phyloP scores from a whole-genome alignment of 352 stramenopile genomes.

The Pythium volutum region DNA sequence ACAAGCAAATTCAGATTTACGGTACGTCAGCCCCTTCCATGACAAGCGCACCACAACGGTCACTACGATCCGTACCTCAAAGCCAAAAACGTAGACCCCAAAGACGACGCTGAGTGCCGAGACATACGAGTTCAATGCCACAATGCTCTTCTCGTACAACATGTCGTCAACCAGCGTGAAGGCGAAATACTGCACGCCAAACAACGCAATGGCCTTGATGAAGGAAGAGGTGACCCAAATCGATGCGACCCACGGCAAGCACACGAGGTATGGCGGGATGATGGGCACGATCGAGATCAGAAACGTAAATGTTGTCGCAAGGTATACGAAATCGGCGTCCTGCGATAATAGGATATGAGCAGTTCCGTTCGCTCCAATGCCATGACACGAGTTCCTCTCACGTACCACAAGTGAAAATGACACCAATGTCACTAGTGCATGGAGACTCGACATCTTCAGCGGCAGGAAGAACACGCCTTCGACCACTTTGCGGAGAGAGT shows the following conservation, averaged over 20 bases:
- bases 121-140: constrained; percentile 83
- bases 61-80: constrained; percentile 47
- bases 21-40: neutral
- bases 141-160: constrained; percentile 87
- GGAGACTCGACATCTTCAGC: constrained; percentile 87
- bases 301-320: constrained; percentile 83
- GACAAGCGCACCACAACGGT: neutral
- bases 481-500: constrained; percentile 74
- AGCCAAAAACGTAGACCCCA: constrained; percentile 84
- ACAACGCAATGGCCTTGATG: constrained; percentile 75
- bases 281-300: constrained; percentile 89
- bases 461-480: constrained; percentile 86
- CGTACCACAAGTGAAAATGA: constrained; percentile 82
- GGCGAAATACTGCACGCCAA: constrained; percentile 80
- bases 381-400: constrained; percentile 2
- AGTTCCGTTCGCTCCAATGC: neutral
- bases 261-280: constrained; percentile 84
- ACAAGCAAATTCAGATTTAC: neutral
- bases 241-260: constrained; percentile 76
- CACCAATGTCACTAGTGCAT: constrained; percentile 86
- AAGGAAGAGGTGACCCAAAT: constrained; percentile 79
- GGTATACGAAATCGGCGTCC: constrained; percentile 85
- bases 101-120: constrained; percentile 85
- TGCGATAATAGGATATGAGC: constrained; percentile 14
- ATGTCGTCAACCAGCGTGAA: constrained; percentile 86